Base-by-base conservation (phyloP, 176 grass and related monocot genomes). In the Triticum timopheevii region DNA sequence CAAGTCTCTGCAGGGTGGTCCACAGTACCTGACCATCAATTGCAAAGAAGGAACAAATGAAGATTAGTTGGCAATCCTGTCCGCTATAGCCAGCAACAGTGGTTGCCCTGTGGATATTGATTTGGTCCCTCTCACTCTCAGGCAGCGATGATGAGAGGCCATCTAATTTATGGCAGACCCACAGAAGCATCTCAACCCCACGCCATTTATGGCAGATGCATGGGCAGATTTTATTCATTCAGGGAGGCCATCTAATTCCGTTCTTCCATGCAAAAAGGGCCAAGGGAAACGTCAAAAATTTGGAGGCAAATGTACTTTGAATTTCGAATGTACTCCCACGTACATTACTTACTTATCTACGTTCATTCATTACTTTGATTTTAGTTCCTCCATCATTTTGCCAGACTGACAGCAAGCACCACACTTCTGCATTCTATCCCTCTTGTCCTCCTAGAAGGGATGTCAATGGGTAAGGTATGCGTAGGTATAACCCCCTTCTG, bases 41-140 rank as follows among this genome's bases (percentile, higher is more conserved):
- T 13, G 8, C 70, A 75, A 12, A 10, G 56, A 76, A 74, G 39
- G 22, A 72, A n/a, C 11, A 76, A 64, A 67, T 20, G 45, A 23
- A 34, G 80, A 80, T 91, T 91, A 87, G 81, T 87, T 87, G 85
- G 71, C 83, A 77, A 86, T 16, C 20, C 16, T 71, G 28, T 64
- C 56, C 28, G 20, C 10, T 52, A 49, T 66, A 70, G 47, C 65
- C 19, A 58, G 54, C 7, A n/a, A 63, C 47, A 58, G 82, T 45
- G 58, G 82, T 69, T 79, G 13, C 58, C 10, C 68, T 68, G 68
- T 2, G 67, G n/a, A 34, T 30, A 91, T 87, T 84, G 69, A 69
- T 76, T 91, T 69, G 81, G 76, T 67, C 80, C 74, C 28, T 58
- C 0, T 42, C 40, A 40, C 28, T 56, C 2, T 44, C 40, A 42